Percentiles rank a stretch among this genome's conserved stretches.
Evolutionary conservation across 2,329 filamentous ascomycete genomes (phyloP).

Genomic region (Gnomoniopsis sp.): DNA sequence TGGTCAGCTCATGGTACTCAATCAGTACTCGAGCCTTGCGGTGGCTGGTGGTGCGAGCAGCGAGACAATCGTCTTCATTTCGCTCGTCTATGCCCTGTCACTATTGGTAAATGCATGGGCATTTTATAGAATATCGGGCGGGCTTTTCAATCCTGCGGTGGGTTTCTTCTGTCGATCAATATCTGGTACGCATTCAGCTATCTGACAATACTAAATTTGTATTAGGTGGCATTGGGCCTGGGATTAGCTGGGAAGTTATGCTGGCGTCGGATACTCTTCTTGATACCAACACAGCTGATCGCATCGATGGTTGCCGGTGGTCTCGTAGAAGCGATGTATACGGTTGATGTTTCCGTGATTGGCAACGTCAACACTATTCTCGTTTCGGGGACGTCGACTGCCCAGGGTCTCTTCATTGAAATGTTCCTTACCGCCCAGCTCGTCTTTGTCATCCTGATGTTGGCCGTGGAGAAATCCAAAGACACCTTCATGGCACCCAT

Average conservation of each 20-base stretch:
- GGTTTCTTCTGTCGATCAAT: too few species aligned
- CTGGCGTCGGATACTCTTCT: constrained; percentile 40
- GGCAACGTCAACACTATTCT: constrained; percentile 44
- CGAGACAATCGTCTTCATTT: constrained; percentile 31
- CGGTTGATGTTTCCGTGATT: constrained; percentile 37
- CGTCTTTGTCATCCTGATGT: constrained; percentile 60
- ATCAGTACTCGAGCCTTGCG: constrained; percentile 13
- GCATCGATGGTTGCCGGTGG: constrained; percentile 52
- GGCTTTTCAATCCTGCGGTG: constrained; percentile 39
- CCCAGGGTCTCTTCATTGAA: constrained; percentile 58
- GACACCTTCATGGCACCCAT: constrained; percentile 64
- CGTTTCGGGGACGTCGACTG: constrained; percentile 39
- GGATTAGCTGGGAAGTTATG: constrained; percentile 46
- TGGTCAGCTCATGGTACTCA: constrained; percentile 28
- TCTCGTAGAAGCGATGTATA: constrained; percentile 50
- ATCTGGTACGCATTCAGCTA: too few species aligned
- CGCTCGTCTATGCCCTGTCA: constrained; percentile 39
- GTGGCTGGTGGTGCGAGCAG: constrained; percentile 5
- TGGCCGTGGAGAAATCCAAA: constrained; percentile 64
- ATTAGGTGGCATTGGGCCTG: constrained; percentile 49
- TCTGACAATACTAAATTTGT: too few species aligned
- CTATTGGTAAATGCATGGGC: constrained; percentile 47
- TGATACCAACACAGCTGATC: constrained; percentile 50
- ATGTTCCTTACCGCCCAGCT: constrained; percentile 59
- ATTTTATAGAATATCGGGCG: constrained; percentile 45